Conservation (phyloP, 306 rosid genomes). For the Malus fusca region DNA sequence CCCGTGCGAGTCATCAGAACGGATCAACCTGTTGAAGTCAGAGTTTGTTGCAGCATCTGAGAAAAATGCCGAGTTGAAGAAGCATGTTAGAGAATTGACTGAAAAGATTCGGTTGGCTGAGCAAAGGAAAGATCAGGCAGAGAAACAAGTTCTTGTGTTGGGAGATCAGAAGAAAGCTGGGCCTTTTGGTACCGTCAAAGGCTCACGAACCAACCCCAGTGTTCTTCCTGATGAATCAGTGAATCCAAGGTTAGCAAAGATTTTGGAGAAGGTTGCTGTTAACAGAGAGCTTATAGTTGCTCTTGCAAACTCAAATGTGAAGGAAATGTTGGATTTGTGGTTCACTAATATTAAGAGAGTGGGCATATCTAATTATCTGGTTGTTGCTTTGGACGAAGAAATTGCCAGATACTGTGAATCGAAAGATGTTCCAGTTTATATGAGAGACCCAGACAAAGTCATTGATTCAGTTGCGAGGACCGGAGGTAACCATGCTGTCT, state of each 20-base stretch:
- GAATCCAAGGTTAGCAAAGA: conserved; percentile 72
- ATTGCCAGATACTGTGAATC: conserved; percentile 43
- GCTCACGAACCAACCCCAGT: conserved; percentile 61
- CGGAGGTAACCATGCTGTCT: conserved; percentile 82
- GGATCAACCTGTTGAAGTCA: conserved; percentile 56
- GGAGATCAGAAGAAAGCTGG: conserved; percentile 70
- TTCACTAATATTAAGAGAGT: conserved; percentile 66
- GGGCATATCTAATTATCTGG: conserved; percentile 73
- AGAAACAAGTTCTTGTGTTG: conserved; percentile 64
- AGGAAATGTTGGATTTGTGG: conserved; percentile 80
- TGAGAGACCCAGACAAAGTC: conserved; percentile 59
- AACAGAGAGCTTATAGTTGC: conserved; percentile 70
- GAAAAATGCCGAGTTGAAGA: conserved; percentile 49
- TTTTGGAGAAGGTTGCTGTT: conserved; percentile 68
- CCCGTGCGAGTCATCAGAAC: conserved; percentile 62
- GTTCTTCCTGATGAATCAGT: conserved; percentile 75
- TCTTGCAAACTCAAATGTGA: conserved; percentile 80
- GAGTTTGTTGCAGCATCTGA: conserved; percentile 49
- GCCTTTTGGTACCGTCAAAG: conserved; percentile 77
- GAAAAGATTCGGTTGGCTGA: conserved; percentile 58
- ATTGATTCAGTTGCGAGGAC: conserved; percentile 49
- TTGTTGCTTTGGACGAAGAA: conserved; percentile 70
- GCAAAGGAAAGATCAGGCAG: conserved; percentile 76
- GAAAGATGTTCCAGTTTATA: conserved; percentile 69
- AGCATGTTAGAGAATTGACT: conserved; percentile 56